Conservation (phyloP, 75 land plant species). For the Selaginella moellendorffii region DNA sequence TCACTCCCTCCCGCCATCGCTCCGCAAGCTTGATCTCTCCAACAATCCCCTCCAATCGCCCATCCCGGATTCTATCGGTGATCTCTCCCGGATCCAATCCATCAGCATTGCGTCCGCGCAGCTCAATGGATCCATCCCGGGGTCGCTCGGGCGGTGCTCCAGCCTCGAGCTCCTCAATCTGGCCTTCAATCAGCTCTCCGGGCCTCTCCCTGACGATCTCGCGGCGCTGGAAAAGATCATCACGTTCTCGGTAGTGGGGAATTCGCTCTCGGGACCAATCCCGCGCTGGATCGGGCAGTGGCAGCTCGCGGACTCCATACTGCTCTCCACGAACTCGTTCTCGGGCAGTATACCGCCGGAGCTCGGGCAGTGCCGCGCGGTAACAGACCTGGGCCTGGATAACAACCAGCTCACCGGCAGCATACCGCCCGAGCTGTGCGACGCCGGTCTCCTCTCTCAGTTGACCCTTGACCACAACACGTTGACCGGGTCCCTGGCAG, state of each 20-base stretch:
- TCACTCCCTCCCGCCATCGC: neutral
- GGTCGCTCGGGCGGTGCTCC: slow-evolving; percentile 31
- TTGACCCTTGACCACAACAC: slow-evolving; percentile 36
- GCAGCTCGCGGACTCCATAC: slow-evolving; percentile 16
- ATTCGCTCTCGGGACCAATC: neutral
- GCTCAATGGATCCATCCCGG: neutral
- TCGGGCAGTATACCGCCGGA: slow-evolving; percentile 32
- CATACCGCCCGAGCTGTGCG: slow-evolving; percentile 35
- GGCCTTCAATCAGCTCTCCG: slow-evolving; percentile 19
- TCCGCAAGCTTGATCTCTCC: neutral
- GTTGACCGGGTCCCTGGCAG: slow-evolving; percentile 29
- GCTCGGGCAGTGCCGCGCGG: slow-evolving; percentile 16
- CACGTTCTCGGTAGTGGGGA: neutral
- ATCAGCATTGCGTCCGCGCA: neutral
- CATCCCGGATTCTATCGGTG: slow-evolving; percentile 6
- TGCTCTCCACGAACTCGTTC: slow-evolving; percentile 32
- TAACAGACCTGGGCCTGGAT: slow-evolving; percentile 26
- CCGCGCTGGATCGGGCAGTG: neutral
- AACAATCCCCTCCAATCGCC: slow-evolving; percentile 11
- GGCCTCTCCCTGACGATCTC: neutral
- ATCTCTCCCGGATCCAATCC: neutral
- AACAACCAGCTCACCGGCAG: slow-evolving; percentile 35
- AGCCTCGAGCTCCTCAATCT: slow-evolving; percentile 16
- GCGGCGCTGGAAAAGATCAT: neutral
- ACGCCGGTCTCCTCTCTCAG: slow-evolving; percentile 27